Evolutionary conservation across 192 early-diverging fungal genomes (phyloP).

Genomic region (Chytriomyces confervae): DNA sequence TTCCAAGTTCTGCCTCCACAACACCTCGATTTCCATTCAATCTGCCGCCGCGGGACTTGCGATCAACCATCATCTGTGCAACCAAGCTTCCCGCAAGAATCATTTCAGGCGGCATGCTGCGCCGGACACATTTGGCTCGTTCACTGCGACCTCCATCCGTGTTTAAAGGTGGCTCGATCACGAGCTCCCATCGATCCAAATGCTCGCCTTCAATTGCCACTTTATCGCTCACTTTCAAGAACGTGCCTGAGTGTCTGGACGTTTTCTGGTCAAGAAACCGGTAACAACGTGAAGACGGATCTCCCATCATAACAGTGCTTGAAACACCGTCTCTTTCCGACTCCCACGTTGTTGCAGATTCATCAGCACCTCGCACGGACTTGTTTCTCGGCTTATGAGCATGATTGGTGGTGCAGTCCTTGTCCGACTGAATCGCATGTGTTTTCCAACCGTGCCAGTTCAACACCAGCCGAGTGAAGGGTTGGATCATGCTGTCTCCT

Average conservation of each 20-base stretch:
- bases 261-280: slow-evolving; percentile 20
- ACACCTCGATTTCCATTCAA: slow-evolving; percentile 6
- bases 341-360: background rate
- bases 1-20: slow-evolving; percentile 13
- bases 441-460: slow-evolving; percentile 17
- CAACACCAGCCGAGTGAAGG: slow-evolving; percentile 6
- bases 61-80: slow-evolving; percentile 27
- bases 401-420: background rate
- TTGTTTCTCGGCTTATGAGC: background rate
- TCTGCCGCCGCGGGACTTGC: slow-evolving; percentile 2
- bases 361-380: background rate
- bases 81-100: slow-evolving; percentile 21
- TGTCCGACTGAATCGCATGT: background rate
- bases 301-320: slow-evolving; percentile 17
- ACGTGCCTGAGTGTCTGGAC: slow-evolving; percentile 16
- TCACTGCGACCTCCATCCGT: background rate
- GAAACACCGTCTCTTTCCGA: background rate
- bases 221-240: slow-evolving; percentile 3
- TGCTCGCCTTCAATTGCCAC: background rate
- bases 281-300: background rate
- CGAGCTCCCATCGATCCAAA: slow-evolving; percentile 23
- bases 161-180: slow-evolving; percentile 10
- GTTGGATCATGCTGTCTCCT: slow-evolving; percentile 19
- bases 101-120: slow-evolving; percentile 25
- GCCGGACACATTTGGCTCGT: background rate